A percentile compares a stretch with the other conserved stretches of the same genome.
phyloP scores from a whole-genome alignment of 2,329 filamentous ascomycete genomes.

The Clarireedia paspali region DNA sequence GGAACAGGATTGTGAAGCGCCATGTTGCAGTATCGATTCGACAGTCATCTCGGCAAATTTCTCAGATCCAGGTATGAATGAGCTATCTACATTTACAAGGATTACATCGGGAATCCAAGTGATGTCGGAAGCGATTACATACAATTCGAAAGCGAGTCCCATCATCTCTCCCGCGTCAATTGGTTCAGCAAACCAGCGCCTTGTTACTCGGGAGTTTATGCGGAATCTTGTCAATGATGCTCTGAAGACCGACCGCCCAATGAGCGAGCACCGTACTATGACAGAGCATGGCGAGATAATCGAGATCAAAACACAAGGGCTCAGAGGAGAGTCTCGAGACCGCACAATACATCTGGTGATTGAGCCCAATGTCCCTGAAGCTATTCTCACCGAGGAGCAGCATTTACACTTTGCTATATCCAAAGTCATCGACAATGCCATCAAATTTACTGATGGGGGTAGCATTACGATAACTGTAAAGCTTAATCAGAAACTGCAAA shows the following conservation, averaged over 20 bases:
- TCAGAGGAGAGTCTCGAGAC: slow-evolving; percentile 23
- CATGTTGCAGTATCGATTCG: no score
- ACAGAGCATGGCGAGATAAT: slow-evolving; percentile 25
- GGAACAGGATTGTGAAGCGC: slow-evolving; percentile 9
- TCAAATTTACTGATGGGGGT: slow-evolving; percentile 64
- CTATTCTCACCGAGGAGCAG: slow-evolving; percentile 41
- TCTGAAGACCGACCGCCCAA: slow-evolving; percentile 21
- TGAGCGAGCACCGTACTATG: slow-evolving; percentile 18
- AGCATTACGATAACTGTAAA: slow-evolving; percentile 52
- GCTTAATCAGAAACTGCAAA: slow-evolving; percentile 42
- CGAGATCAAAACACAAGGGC: slow-evolving; percentile 20
- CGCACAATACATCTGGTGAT: slow-evolving; percentile 34
- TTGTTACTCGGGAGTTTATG: slow-evolving; percentile 27
- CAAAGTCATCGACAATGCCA: slow-evolving; percentile 51
- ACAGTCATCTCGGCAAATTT: no score
- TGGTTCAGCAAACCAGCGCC: slow-evolving; percentile 18
- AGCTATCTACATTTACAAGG: neutral
- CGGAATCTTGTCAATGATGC: slow-evolving; percentile 22
- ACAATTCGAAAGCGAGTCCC: slow-evolving; percentile 1
- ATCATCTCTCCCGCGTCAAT: slow-evolving; percentile 10
- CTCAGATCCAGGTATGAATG: neutral
- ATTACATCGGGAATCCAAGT: neutral
- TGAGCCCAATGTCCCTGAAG: slow-evolving; percentile 38
- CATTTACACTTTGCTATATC: slow-evolving; percentile 36
- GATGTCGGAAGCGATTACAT: neutral